Evolutionary conservation across 768 basidiomycete species (phyloP).

Genomic region (Trametes cingulata): DNA sequence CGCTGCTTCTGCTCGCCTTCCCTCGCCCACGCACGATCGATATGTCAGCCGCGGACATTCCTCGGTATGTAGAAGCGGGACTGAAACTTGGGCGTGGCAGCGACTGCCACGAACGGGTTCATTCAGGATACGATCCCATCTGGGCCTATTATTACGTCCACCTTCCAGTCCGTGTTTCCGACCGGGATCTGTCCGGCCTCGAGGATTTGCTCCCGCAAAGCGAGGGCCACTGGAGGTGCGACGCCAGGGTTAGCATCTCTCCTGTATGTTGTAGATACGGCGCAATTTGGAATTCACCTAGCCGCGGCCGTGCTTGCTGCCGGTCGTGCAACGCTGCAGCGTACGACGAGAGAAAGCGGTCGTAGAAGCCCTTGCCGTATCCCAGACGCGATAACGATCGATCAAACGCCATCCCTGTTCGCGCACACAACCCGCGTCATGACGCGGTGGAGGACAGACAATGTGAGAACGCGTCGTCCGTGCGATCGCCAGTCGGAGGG

Average conservation of each 20-base stretch:
- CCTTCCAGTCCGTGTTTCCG: conserved; percentile 58
- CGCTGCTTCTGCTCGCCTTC: conserved; percentile 5
- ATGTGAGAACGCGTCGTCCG: conserved; percentile 1
- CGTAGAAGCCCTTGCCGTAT: conserved; percentile 85
- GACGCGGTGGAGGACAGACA: neutral
- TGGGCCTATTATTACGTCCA: conserved; percentile 61
- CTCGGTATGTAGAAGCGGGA: conserved; percentile 12
- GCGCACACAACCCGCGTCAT: conserved; percentile 1
- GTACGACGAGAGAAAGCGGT: conserved; percentile 67
- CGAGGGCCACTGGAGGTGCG: conserved; percentile 54
- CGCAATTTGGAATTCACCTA: conserved; percentile 46
- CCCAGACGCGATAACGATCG: conserved; percentile 66
- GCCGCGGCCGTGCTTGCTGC: conserved; percentile 53
- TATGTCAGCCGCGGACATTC: conserved; percentile 14
- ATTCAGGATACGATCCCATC: conserved; percentile 36
- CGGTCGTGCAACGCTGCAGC: conserved; percentile 34
- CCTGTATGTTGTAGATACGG: conserved; percentile 12
- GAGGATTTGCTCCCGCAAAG: conserved; percentile 63
- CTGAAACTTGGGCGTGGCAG: conserved; percentile 9
- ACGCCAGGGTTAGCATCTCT: conserved; percentile 9
- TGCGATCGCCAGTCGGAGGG: conserved; percentile 3
- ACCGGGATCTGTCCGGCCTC: conserved; percentile 53
- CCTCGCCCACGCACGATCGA: conserved; percentile 18
- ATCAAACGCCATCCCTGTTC: conserved; percentile 77
- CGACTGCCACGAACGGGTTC: neutral